Base-by-base conservation (phyloP, 2,329 filamentous ascomycete species). In the Orbilia javanica region DNA sequence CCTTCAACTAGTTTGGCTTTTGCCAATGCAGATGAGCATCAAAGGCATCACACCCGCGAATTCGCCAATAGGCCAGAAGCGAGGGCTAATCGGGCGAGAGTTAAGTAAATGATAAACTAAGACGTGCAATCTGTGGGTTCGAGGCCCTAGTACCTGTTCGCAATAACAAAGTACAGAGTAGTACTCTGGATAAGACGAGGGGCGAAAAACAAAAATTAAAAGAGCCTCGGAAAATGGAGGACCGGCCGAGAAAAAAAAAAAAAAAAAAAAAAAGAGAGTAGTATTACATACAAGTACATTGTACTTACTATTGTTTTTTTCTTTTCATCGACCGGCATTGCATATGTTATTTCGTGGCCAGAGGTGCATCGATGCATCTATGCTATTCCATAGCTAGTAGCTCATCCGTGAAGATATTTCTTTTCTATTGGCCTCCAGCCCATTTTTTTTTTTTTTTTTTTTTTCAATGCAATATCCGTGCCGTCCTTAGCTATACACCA, bases 361-460 rank as follows among this genome's bases (percentile, higher is more conserved):
- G 31, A 57, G n/a, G 29, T 42, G 4, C 34, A 25, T 20, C 20
- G 34, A 42, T 60, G 34, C 34, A 39, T 34, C 34, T 13, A 60
- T 60, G 11, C 55, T 60, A 60, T 60, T 60, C 55, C 55, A 25
- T 60, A 60, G 31, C 55, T 39, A 60, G 55, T 15, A 60, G 55
- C 22, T 60, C 55, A 34, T 25, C 18, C 22, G 55, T 42, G 55
- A 60, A 42, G 20, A 25, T 44, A n/a, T 44, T 44, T 44, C n/a
- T 20, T n/a, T 44, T n/a, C 42, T 60, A 11, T 13, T 42, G 11
- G 4, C 34, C 13, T 42, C 20, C 31, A 25, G 55, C 20, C 18
- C 31, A 34, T 22, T 13, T 27, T 60, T n/a, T n/a, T n/a, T n/a
- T n/a, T n/a, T n/a, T n/a, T n/a, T n/a, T n/a, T n/a, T n/a, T n/a